phyloP scores from a whole-genome alignment of 1,284 basidiomycete species.

The Cryptococcus sp. region DNA sequence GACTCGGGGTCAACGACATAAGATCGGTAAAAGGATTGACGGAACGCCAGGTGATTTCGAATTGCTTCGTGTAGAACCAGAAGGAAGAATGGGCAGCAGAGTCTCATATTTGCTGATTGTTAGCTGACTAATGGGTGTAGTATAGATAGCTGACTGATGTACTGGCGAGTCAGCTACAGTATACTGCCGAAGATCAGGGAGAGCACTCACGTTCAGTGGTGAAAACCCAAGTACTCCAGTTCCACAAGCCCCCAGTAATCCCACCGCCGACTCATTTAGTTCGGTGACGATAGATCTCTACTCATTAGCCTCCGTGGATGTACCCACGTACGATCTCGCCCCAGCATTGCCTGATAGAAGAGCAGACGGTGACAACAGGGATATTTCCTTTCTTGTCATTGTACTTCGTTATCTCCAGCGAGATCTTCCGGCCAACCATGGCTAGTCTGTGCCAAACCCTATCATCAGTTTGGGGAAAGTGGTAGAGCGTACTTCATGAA shows the following conservation, averaged over 20 bases:
- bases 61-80: slow-evolving; percentile 27
- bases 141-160: slow-evolving; percentile 2
- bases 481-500: slow-evolving; percentile 16
- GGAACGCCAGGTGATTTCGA: slow-evolving; percentile 25
- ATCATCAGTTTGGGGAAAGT: background rate
- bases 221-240: slow-evolving; percentile 29
- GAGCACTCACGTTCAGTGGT: slow-evolving; percentile 28
- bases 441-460: slow-evolving; percentile 12
- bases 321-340: slow-evolving; percentile 17
- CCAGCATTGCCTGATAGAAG: slow-evolving; percentile 17
- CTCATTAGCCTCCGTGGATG: background rate
- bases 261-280: slow-evolving; percentile 6
- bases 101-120: slow-evolving; percentile 21
- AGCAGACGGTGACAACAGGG: slow-evolving; percentile 21
- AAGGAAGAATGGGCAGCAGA: slow-evolving; percentile 23
- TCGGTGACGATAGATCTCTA: slow-evolving; percentile 12
- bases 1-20: slow-evolving; percentile 13
- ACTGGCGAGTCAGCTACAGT: slow-evolving; percentile 5
- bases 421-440: slow-evolving; percentile 16
- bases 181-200: background rate
- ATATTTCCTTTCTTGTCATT: slow-evolving; percentile 19
- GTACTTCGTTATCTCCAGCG: slow-evolving; percentile 17
- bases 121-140: too few species aligned
- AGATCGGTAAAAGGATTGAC: slow-evolving; percentile 15
- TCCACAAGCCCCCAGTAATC: slow-evolving; percentile 10